Evolutionary conservation across 768 basidiomycete species (phyloP).

Genomic region (Dentipellis sp.): DNA sequence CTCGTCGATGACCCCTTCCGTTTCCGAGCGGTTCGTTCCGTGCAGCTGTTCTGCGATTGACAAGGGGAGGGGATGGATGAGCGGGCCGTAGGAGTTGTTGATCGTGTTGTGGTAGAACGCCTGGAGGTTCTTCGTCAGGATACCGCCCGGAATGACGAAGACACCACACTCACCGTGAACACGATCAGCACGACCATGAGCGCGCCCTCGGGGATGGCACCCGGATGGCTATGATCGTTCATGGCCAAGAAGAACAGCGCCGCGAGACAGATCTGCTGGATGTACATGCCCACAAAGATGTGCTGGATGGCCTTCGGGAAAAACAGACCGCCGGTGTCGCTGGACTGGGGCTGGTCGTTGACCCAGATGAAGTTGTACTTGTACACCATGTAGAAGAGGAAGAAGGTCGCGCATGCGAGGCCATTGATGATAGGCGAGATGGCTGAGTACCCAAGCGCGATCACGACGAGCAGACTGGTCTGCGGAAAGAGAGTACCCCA

Average conservation of each 20-base stretch:
- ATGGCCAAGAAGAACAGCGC: constrained; percentile 87
- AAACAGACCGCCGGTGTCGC: constrained; percentile 88
- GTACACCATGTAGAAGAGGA: constrained; percentile 74
- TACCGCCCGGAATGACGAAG: background rate
- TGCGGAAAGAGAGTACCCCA: constrained; percentile 75
- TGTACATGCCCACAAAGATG: constrained; percentile 87
- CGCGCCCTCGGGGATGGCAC: constrained; percentile 64
- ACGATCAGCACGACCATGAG: constrained; percentile 81
- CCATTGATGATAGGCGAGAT: constrained; percentile 94
- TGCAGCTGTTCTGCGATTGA: constrained; percentile 67
- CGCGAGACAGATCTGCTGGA: constrained; percentile 78
- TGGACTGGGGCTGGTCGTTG: constrained; percentile 54
- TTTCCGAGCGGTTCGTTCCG: constrained; percentile 6
- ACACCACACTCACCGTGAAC: constrained; percentile 53
- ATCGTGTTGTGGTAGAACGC: constrained; percentile 66
- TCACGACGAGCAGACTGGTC: constrained; percentile 74
- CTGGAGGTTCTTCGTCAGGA: constrained; percentile 24
- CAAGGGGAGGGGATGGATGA: constrained; percentile 67
- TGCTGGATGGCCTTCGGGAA: constrained; percentile 94
- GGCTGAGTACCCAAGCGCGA: constrained; percentile 75
- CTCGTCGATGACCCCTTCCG: background rate
- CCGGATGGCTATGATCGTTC: constrained; percentile 40
- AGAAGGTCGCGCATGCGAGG: constrained; percentile 74
- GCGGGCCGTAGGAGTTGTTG: constrained; percentile 71
- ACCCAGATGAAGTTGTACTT: constrained; percentile 42